Conservation (phyloP, 345 rosid species). For the Excoecaria cochinchinensis region DNA sequence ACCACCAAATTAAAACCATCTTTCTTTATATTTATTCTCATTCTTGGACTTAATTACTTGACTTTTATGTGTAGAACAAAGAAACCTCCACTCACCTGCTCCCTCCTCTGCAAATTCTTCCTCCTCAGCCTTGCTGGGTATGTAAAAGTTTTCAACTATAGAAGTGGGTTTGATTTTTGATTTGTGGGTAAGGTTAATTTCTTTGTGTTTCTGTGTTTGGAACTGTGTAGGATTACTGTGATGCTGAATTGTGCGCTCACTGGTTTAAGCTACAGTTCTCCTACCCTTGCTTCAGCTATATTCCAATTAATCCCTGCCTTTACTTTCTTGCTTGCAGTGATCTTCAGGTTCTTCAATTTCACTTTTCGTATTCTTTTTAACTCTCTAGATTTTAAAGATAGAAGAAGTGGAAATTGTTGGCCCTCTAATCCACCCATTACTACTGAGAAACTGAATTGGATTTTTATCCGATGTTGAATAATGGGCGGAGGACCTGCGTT, state of each 20-base stretch:
- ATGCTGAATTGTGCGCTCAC: constrained; percentile 50
- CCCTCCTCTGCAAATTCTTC: constrained; percentile 48
- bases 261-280: constrained; percentile 54
- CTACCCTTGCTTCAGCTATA: constrained; percentile 53
- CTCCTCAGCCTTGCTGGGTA: constrained; percentile 49
- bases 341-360: constrained; percentile 46
- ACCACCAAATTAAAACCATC: neutral
- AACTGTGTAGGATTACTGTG: constrained; percentile 40
- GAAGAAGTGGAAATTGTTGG: neutral
- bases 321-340: constrained; percentile 57
- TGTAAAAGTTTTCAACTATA: constrained; percentile 1
- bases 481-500: neutral
- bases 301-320: constrained; percentile 49
- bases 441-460: constrained; percentile 4
- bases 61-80: constrained; percentile 23
- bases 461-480: neutral
- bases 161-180: constrained; percentile 6
- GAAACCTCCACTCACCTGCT: constrained; percentile 36
- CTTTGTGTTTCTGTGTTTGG: neutral
- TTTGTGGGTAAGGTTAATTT: neutral
- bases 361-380: too few species aligned
- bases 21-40: neutral
- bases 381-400: too few species aligned
- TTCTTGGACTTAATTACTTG: neutral
- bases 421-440: neutral